Base-by-base conservation (phyloP, 2,329 filamentous ascomycete genomes). In the Talaromyces sp. region DNA sequence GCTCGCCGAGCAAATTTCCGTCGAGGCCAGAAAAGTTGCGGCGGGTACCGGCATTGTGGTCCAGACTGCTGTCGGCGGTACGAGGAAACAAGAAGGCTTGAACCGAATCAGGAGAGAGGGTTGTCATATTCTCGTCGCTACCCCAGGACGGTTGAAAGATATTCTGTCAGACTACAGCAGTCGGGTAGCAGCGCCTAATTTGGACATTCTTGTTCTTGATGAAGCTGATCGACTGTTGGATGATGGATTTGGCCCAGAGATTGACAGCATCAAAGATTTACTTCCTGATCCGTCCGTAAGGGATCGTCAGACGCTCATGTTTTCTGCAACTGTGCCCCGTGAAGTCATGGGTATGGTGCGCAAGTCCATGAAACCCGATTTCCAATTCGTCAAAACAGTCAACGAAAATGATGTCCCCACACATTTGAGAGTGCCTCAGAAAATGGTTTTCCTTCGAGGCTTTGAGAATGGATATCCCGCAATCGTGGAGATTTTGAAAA, bases 311-410 rank as follows among this genome's bases (percentile, higher is more conserved):
- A 97, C 93, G 7, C 87, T 99, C 72, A 89, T 99, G 78, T 97
- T 96, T 77, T 98, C 94, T 15, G 95, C 95, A 52, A 99, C 95
- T 11, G 90, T 99, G 37, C 92, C 94, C 54, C 85, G 85, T 66
- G 87, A 93, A 68, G 94, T 99, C 52, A 88, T 97, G 70, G 80
- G 85, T 50, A 85, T 98, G 58, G 94, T 96, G 47, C 86, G 89
- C 66, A 79, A 82, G 69, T 92, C 92, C 70, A 89, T 98, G 75
- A 92, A 93, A 74, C 86, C 87, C 1, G 82, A 92, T 70, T 98
- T 96, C 78, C 87, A 96, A 74, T 96, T 95, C 72, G 87, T 97
- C 67, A 91, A 94, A 77, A 96, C 92, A n/a, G 90, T 99, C 67
- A 82, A 85, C 64, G 87, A 90, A 64, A 87, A 96, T 69, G 95